phyloP scores from a whole-genome alignment of 2,329 filamentous ascomycete species.

The Colletotrichum liaoningense region DNA sequence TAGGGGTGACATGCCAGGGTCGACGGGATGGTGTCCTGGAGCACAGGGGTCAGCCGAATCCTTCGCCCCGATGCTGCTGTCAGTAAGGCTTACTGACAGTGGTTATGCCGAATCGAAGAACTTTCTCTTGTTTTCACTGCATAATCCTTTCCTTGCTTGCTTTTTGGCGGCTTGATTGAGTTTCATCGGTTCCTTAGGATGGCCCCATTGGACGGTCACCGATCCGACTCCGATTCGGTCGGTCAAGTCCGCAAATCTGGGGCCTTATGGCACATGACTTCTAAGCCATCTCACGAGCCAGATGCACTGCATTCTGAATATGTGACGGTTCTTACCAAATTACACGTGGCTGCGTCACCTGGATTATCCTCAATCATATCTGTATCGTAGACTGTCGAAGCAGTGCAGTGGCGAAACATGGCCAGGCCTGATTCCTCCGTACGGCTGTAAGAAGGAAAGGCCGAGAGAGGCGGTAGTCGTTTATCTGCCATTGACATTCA shows the following conservation, averaged over 20 bases:
- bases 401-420: not conserved
- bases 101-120: not conserved
- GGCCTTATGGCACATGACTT: not conserved
- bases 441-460: not conserved
- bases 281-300: not conserved
- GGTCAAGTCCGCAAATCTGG: not conserved
- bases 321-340: not conserved
- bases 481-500: not conserved
- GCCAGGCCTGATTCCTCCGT: not conserved
- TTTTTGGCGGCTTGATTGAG: not conserved
- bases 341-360: not conserved
- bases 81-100: constrained; percentile 2
- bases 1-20: not conserved
- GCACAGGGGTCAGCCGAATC: constrained; percentile 10
- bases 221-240: not conserved
- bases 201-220: not conserved
- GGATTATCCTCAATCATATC: not conserved
- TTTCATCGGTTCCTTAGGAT: not conserved
- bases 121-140: not conserved
- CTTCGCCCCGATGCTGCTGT: constrained; percentile 15
- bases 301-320: not conserved
- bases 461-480: not conserved
- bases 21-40: not conserved
- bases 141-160: no score
- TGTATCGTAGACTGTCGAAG: not conserved